Percentiles rank a stretch among this genome's conserved stretches.
Conservation (phyloP, 2,329 filamentous ascomycete genomes). For the Aspergillus thermomutatus region DNA sequence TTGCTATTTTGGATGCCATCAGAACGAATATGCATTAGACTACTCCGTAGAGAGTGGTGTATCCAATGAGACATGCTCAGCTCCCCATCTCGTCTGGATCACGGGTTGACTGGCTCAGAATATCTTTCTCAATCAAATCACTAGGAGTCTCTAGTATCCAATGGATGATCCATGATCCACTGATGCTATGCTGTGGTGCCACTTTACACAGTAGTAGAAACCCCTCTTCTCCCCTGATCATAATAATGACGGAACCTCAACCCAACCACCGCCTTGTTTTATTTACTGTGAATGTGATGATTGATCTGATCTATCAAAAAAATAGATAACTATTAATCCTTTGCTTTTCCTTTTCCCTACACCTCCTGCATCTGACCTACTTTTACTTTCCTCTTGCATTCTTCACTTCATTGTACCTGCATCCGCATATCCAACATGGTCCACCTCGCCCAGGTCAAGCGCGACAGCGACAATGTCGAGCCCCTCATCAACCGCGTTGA, state of each 20-base stretch:
- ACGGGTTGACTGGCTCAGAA: neutral
- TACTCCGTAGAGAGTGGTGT: neutral
- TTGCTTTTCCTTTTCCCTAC: neutral
- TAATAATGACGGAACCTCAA: no score
- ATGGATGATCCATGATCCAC: neutral
- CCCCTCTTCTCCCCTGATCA: neutral
- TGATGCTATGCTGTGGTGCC: neutral
- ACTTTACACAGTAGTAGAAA: no score
- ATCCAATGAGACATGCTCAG: neutral
- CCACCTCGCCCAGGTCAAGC: slow-evolving; percentile 39
- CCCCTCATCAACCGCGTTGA: slow-evolving; percentile 42
- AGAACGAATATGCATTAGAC: no score
- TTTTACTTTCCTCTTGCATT: neutral
- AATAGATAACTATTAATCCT: neutral
- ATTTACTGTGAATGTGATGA: neutral
- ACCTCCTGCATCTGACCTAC: neutral
- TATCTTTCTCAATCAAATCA: neutral
- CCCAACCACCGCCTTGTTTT: neutral
- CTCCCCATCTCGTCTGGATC: neutral
- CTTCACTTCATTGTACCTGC: neutral
- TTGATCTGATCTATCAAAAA: neutral
- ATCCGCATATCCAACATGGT: slow-evolving; percentile 31
- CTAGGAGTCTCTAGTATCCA: neutral
- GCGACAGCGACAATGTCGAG: slow-evolving; percentile 35
- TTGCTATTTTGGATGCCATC: neutral